These are phyloP conservation scores for Penicillium nucicola DNA, from an alignment of 495 filamentous ascomycete genomes.

Conservation along the genomic window DNA sequence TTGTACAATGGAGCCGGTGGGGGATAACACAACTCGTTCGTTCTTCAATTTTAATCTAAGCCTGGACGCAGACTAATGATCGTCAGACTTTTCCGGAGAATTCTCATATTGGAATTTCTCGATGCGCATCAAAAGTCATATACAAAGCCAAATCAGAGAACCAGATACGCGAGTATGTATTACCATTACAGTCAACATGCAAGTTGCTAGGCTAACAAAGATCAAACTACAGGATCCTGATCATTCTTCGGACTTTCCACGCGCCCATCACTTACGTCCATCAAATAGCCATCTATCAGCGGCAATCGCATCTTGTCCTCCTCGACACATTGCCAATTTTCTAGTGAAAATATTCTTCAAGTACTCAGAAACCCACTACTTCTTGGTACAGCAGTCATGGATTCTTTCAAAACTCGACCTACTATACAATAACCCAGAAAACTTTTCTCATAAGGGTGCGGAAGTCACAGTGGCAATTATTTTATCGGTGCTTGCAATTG, in stretches of 20 bases:
- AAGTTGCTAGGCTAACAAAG: slow-evolving; percentile 3
- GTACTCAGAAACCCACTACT: slow-evolving; percentile 36
- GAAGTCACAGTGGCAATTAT: slow-evolving; percentile 31
- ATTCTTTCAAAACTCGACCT: slow-evolving; percentile 23
- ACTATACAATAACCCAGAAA: slow-evolving; percentile 21
- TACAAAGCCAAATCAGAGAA: slow-evolving; percentile 24
- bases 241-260: slow-evolving; percentile 23
- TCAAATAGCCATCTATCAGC: slow-evolving; percentile 20
- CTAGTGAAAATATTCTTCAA: slow-evolving; percentile 36
- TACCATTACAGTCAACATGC: not conserved
- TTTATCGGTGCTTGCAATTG: slow-evolving; percentile 38
- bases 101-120: slow-evolving; percentile 43
- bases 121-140: slow-evolving; percentile 32
- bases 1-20: slow-evolving; percentile 29
- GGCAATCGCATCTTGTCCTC: slow-evolving; percentile 32
- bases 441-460: slow-evolving; percentile 22
- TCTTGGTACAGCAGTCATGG: slow-evolving; percentile 32
- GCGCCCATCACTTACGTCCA: slow-evolving; percentile 28
- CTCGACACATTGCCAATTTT: slow-evolving; percentile 35
- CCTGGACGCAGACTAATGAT: not conserved
- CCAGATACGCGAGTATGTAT: slow-evolving; percentile 15
- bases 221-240: slow-evolving; percentile 7
- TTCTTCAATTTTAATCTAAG: not conserved
- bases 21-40: slow-evolving; percentile 29
- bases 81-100: slow-evolving; percentile 37